These are phyloP conservation scores for Draba incana DNA, from an alignment of 345 rosid genomes.

Conservation along the genomic window DNA sequence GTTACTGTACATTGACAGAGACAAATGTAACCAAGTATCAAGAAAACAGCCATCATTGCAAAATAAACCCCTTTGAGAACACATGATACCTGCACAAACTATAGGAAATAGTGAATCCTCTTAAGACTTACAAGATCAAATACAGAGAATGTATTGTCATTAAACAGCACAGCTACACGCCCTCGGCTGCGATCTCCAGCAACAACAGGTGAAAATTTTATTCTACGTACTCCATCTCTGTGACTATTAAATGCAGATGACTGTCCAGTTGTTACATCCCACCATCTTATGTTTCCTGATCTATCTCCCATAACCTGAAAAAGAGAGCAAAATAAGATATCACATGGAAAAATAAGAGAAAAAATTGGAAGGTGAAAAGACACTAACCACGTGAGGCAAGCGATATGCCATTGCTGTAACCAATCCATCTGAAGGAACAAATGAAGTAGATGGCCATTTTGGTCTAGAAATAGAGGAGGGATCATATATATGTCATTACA, in stretches of 20 bases:
- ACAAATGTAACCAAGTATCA: constrained; percentile 25
- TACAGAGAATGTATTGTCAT: constrained; percentile 93
- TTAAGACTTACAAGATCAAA: constrained; percentile 81
- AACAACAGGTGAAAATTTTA: constrained; percentile 95
- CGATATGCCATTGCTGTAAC: constrained; percentile 98
- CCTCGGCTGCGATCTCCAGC: constrained; percentile 94
- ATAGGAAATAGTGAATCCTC: constrained; percentile 23
- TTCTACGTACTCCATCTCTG: constrained; percentile 90
- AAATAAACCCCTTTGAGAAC: constrained; percentile 16
- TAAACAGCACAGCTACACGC: constrained; percentile 90
- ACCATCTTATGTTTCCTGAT: constrained; percentile 96
- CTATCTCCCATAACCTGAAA: constrained; percentile 71
- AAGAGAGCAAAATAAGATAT: constrained; percentile 29
- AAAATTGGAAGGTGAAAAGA: constrained; percentile 30
- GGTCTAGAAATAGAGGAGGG: constrained; percentile 68
- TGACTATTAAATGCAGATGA: constrained; percentile 94
- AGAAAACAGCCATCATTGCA: constrained; percentile 11
- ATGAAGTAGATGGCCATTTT: constrained; percentile 98
- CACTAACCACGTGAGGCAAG: constrained; percentile 91
- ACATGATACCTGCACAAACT: constrained; percentile 24
- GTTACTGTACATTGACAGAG: constrained; percentile 9
- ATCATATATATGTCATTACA: constrained; percentile 29
- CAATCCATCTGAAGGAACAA: constrained; percentile 89
- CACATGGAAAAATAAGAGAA: constrained; percentile 31
- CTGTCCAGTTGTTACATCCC: constrained; percentile 97